These are phyloP conservation scores for Vitis rotundifolia DNA, from an alignment of 164 flowering plant genomes.

Conservation along the genomic window DNA sequence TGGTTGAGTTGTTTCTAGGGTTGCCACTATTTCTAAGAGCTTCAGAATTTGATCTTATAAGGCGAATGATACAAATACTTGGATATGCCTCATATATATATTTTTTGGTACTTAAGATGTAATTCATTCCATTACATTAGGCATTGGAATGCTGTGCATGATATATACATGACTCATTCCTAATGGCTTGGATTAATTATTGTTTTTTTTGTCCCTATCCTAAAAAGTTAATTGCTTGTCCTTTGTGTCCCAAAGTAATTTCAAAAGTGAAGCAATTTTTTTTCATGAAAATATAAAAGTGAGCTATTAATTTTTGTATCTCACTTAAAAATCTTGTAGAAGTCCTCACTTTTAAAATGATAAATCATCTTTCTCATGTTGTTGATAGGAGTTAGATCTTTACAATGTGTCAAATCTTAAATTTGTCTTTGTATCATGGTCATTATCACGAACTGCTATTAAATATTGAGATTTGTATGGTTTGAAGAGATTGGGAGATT, in stretches of 20 bases:
- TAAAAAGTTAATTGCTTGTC: not conserved
- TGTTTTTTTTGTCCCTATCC: not conserved
- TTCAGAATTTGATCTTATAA: slow-evolving; percentile 93
- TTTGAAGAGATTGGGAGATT: no score
- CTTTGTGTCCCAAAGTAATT: not conserved
- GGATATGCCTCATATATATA: slow-evolving; percentile 60
- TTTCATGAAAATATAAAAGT: not conserved
- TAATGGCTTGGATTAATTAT: not conserved
- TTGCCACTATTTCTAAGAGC: slow-evolving; percentile 93
- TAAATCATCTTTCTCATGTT: not conserved
- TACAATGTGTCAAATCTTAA: no score
- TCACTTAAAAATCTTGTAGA: not conserved
- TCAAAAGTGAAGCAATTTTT: not conserved
- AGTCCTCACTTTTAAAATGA: not conserved
- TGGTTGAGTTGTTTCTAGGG: slow-evolving; percentile 78
- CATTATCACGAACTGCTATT: not conserved
- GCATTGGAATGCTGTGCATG: not conserved
- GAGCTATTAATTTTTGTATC: not conserved
- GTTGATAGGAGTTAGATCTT: no score
- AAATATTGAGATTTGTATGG: not conserved
- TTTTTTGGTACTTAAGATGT: not conserved
- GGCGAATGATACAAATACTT: slow-evolving; percentile 77
- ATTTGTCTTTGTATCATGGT: not conserved
- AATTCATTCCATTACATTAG: not conserved
- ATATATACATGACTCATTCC: not conserved